Evolutionary conservation across 192 early-diverging fungal genomes (phyloP).

Genomic region (Mortierella claussenii): DNA sequence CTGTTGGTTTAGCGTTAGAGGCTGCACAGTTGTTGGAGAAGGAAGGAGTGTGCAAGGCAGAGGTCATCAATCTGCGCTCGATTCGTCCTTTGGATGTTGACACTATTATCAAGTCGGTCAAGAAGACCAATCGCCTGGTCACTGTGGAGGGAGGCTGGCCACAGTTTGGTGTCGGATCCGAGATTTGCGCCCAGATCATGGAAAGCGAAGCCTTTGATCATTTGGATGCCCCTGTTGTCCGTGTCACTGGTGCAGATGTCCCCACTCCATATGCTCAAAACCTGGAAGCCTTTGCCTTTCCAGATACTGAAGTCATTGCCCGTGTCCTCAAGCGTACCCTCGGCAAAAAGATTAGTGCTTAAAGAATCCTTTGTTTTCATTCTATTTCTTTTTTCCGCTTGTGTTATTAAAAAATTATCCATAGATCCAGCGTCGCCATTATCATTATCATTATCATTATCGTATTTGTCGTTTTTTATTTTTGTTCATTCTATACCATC

Average conservation of each 20-base stretch:
- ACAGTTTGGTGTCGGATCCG: slow-evolving; percentile 91
- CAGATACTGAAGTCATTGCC: slow-evolving; percentile 83
- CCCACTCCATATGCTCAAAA: slow-evolving; percentile 97
- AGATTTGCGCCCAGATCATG: slow-evolving; percentile 96
- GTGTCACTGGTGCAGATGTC: slow-evolving; percentile 96
- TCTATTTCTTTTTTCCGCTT: background rate
- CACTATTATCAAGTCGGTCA: slow-evolving; percentile 91
- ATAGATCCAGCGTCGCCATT: background rate
- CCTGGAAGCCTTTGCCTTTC: slow-evolving; percentile 89
- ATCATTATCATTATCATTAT: too few species aligned
- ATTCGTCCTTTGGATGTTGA: slow-evolving; percentile 96
- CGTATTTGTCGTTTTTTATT: too few species aligned
- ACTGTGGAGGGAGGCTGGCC: slow-evolving; percentile 98
- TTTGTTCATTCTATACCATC: too few species aligned
- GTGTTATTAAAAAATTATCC: background rate
- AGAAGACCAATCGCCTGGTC: slow-evolving; percentile 97
- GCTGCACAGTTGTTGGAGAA: slow-evolving; percentile 88
- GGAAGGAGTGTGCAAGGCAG: slow-evolving; percentile 78
- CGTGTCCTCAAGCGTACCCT: slow-evolving; percentile 80
- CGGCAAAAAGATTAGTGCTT: slow-evolving; percentile 49
- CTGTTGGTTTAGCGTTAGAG: slow-evolving; percentile 86
- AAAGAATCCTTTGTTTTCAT: background rate
- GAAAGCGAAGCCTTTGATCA: slow-evolving; percentile 97
- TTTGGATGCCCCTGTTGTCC: slow-evolving; percentile 93
- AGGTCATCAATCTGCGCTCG: slow-evolving; percentile 98